These are phyloP conservation scores for Ogataea allantospora DNA, from an alignment of 805 yeast genomes.

Conservation along the genomic window DNA sequence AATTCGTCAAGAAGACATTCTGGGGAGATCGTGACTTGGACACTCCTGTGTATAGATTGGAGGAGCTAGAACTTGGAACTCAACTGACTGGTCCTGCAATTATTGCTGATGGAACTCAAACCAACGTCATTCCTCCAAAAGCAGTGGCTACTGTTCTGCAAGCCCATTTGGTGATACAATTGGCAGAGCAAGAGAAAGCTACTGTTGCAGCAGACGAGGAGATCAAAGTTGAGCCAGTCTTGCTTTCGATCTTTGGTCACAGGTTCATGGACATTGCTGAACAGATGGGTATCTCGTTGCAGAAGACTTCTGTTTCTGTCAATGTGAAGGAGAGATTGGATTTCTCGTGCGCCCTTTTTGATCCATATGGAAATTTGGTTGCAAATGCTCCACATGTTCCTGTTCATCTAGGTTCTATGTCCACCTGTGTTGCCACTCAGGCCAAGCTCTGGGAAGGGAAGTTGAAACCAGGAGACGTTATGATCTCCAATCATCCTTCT, in stretches of 20 bases:
- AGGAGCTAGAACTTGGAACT: slow-evolving; percentile 52
- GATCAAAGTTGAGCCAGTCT: slow-evolving; percentile 58
- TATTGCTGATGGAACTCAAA: slow-evolving; percentile 78
- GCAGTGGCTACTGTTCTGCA: slow-evolving; percentile 54
- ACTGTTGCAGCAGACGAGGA: slow-evolving; percentile 18
- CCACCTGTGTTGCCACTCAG: slow-evolving; percentile 71
- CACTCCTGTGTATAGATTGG: slow-evolving; percentile 56
- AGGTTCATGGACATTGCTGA: slow-evolving; percentile 90
- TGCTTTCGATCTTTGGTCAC: slow-evolving; percentile 75
- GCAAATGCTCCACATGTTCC: slow-evolving; percentile 91
- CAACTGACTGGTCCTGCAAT: slow-evolving; percentile 68
- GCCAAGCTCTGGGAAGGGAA: slow-evolving; percentile 62
- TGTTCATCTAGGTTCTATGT: slow-evolving; percentile 84
- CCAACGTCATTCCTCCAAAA: slow-evolving; percentile 67
- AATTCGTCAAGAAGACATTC: slow-evolving; percentile 47
- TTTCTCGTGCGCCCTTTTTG: slow-evolving; percentile 82
- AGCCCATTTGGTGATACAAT: slow-evolving; percentile 57
- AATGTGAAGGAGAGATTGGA: slow-evolving; percentile 83
- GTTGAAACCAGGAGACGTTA: slow-evolving; percentile 68
- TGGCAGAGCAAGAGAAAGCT: slow-evolving; percentile 11
- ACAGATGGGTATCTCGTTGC: slow-evolving; percentile 80
- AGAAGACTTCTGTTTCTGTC: slow-evolving; percentile 77
- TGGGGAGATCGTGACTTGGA: slow-evolving; percentile 52
- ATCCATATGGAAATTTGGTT: slow-evolving; percentile 70
- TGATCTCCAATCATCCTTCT: slow-evolving; percentile 78